Conservation (phyloP, 2,329 filamentous ascomycete genomes). For the Trichoderma polysporum region DNA sequence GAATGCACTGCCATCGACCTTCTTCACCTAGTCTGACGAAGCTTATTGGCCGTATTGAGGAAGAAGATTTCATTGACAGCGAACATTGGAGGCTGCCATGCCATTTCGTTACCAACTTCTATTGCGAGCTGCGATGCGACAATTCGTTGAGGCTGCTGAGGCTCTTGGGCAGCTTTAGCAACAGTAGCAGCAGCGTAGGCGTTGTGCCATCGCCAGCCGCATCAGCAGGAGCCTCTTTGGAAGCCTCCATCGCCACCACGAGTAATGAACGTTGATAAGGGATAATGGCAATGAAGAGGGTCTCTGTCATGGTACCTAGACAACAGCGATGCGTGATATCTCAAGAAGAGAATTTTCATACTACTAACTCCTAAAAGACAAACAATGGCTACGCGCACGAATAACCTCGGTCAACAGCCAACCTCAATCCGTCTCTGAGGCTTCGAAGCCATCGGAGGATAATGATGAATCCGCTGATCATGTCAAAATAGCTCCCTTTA, state of each 20-base stretch:
- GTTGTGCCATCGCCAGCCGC: slow-evolving; percentile 1
- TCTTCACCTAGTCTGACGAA: slow-evolving; percentile 38
- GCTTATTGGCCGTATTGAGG: slow-evolving; percentile 37
- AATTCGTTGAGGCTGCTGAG: slow-evolving; percentile 25
- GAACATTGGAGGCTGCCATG: slow-evolving; percentile 34
- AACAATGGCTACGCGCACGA: too few relatives aligned
- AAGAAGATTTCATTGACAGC: slow-evolving; percentile 28
- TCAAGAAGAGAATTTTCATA: too few relatives aligned
- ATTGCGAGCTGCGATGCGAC: slow-evolving; percentile 30
- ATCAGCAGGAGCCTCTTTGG: slow-evolving; percentile 3
- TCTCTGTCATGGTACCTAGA: too few relatives aligned
- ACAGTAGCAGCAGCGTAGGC: neutral
- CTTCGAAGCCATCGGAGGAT: too few relatives aligned
- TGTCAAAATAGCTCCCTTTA: too few relatives aligned
- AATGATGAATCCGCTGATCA: too few relatives aligned
- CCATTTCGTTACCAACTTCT: slow-evolving; percentile 36
- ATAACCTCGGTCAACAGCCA: too few relatives aligned
- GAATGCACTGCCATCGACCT: too few relatives aligned
- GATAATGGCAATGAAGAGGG: neutral
- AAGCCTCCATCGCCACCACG: slow-evolving; percentile 19
- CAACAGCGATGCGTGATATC: too few relatives aligned
- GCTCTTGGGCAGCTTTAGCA: slow-evolving; percentile 1
- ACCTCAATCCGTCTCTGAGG: too few relatives aligned
- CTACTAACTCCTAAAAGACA: too few relatives aligned
- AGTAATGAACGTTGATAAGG: neutral